Conservation (phyloP, 179 eudicot genomes). For the Nepenthes alata region DNA sequence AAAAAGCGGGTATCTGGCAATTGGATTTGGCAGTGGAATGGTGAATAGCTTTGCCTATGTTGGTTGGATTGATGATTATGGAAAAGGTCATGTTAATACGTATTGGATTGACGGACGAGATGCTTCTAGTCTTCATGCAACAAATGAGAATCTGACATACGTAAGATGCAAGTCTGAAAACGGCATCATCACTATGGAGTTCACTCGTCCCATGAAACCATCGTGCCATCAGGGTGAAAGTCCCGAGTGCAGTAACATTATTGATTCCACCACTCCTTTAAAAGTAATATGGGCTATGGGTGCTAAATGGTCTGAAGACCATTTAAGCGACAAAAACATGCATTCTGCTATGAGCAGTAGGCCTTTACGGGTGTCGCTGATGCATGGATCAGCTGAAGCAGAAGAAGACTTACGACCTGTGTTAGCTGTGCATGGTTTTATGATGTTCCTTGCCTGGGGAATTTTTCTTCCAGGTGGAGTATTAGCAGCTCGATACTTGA, state of each 20-base stretch:
- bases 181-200: constrained; percentile 83
- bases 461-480: constrained; percentile 80
- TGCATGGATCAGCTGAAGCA: constrained; percentile 85
- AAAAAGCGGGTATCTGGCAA: constrained; percentile 86
- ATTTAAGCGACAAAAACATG: constrained; percentile 70
- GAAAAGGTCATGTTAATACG: constrained; percentile 58
- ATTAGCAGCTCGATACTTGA: constrained; percentile 70
- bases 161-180: constrained; percentile 88
- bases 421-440: constrained; percentile 82
- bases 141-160: constrained; percentile 74
- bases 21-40: constrained; percentile 84
- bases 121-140: constrained; percentile 53
- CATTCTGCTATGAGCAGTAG: constrained; percentile 76
- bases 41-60: constrained; percentile 82
- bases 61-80: constrained; percentile 78
- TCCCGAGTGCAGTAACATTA: constrained; percentile 73
- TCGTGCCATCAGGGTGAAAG: constrained; percentile 41
- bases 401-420: constrained; percentile 86
- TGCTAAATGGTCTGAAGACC: constrained; percentile 61
- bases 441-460: constrained; percentile 98
- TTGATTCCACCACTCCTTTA: constrained; percentile 77
- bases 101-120: constrained; percentile 79
- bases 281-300: constrained; percentile 97
- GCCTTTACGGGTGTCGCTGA: constrained; percentile 60
- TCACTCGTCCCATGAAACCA: constrained; percentile 80